Conservation (phyloP, 345 rosid genomes). For the Eucalyptus victrix region DNA sequence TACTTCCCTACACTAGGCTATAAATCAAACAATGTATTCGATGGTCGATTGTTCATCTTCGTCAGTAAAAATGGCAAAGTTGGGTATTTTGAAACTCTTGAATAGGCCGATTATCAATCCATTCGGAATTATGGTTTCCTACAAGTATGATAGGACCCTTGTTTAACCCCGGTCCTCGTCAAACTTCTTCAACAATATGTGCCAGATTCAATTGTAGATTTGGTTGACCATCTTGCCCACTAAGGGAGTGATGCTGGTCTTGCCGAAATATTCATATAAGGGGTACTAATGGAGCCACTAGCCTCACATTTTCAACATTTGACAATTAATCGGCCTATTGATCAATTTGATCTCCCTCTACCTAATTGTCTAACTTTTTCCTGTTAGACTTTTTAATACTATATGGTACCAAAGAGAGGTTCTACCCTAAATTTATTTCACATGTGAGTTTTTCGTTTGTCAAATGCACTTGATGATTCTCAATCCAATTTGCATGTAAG, state of each 20-base stretch:
- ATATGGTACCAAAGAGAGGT: background rate
- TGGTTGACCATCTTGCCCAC: background rate
- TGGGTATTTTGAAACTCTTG: too few species aligned
- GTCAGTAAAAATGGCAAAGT: background rate
- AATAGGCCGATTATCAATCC: background rate
- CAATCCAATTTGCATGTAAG: background rate
- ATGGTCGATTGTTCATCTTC: background rate
- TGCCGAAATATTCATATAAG: too few species aligned
- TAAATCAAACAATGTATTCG: too few species aligned
- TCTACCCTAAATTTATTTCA: background rate
- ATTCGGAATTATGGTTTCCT: background rate
- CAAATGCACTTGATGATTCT: background rate
- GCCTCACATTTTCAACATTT: background rate
- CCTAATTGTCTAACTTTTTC: background rate
- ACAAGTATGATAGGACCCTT: background rate
- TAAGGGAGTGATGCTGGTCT: background rate
- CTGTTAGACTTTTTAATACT: background rate
- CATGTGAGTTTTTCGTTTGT: background rate
- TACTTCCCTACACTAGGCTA: background rate
- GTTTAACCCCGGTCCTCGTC: fast-evolving
- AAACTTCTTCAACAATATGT: background rate
- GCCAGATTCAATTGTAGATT: background rate
- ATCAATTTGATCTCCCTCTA: background rate
- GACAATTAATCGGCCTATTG: background rate
- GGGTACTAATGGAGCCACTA: background rate